Evolutionary conservation across 1,284 basidiomycete genomes (phyloP).

Genomic region (Schizophyllum amplum): DNA sequence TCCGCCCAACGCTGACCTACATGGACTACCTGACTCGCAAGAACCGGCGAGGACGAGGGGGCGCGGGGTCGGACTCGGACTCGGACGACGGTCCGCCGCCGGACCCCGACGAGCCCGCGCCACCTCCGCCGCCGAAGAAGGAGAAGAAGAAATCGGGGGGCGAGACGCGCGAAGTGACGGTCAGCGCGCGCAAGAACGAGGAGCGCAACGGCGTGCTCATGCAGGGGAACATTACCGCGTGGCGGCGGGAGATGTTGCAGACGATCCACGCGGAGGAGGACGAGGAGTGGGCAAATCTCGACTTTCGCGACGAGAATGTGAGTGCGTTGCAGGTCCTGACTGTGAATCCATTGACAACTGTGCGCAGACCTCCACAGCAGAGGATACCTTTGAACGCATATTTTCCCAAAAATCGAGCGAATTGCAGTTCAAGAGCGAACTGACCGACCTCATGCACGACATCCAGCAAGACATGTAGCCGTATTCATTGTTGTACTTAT

Average conservation of each 20-base stretch:
- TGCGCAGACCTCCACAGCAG: constrained; percentile 48
- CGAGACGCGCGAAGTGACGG: constrained; percentile 67
- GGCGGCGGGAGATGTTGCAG: constrained; percentile 64
- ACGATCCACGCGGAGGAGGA: constrained; percentile 67
- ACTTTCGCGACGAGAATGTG: constrained; percentile 60
- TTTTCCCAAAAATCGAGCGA: constrained; percentile 49
- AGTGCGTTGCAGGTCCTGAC: constrained; percentile 15
- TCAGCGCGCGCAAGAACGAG: constrained; percentile 60
- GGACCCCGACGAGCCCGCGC: constrained; percentile 63
- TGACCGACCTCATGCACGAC: constrained; percentile 51
- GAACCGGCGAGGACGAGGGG: constrained; percentile 38
- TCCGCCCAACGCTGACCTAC: constrained; percentile 72
- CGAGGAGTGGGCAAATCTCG: constrained; percentile 58
- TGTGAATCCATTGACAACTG: constrained; percentile 9
- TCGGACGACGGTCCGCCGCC: constrained; percentile 72
- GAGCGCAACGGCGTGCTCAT: constrained; percentile 40
- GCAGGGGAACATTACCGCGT: constrained; percentile 53
- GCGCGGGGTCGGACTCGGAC: constrained; percentile 55
- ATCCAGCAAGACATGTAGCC: constrained; percentile 35
- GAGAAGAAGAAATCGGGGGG: constrained; percentile 42
- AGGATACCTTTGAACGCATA: constrained; percentile 45
- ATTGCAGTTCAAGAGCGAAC: constrained; percentile 52
- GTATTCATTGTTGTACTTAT: background rate
- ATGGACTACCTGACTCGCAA: constrained; percentile 63
- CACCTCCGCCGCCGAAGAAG: constrained; percentile 39